phyloP scores from a whole-genome alignment of 2,329 filamentous ascomycete genomes.

The Alternaria sp. region DNA sequence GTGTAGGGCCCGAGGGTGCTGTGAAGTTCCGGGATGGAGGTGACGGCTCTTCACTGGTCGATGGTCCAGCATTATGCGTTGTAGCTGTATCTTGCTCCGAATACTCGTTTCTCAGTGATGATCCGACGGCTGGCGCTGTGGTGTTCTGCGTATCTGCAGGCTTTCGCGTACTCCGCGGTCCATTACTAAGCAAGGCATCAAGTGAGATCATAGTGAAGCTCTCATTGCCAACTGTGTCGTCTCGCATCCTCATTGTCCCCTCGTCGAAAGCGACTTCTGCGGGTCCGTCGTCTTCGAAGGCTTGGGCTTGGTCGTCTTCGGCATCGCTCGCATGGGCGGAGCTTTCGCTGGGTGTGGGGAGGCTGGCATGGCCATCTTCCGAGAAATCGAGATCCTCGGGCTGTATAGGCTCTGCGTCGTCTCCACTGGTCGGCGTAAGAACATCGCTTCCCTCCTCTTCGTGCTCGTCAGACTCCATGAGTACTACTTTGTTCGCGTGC shows the following conservation, averaged over 20 bases:
- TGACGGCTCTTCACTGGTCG: conserved; percentile 7
- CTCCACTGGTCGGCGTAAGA: conserved; percentile 34
- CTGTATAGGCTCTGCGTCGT: conserved; percentile 14
- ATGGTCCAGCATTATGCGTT: neutral
- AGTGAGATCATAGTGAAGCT: conserved; percentile 60
- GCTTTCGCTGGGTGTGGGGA: conserved; percentile 9
- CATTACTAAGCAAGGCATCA: conserved; percentile 51
- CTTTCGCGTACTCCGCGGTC: conserved; percentile 32
- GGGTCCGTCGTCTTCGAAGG: conserved; percentile 22
- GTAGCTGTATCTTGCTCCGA: conserved; percentile 10
- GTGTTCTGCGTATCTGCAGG: conserved; percentile 9
- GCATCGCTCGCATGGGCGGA: conserved; percentile 5
- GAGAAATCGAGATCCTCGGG: neutral
- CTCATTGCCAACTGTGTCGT: conserved; percentile 57
- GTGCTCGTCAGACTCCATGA: conserved; percentile 28
- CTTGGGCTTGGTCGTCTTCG: neutral
- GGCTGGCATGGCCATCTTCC: neutral
- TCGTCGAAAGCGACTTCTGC: conserved; percentile 39
- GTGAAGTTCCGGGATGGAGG: conserved; percentile 7
- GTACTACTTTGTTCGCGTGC: conserved; percentile 24
- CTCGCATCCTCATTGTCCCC: conserved; percentile 43
- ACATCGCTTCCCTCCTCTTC: conserved; percentile 29
- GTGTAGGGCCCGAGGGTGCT: conserved; percentile 16
- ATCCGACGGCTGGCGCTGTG: conserved; percentile 7
- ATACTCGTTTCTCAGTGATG: conserved; percentile 20